Evolutionary conservation across 1,139 yeast species (phyloP).

Genomic region (Taphrina confusa): DNA sequence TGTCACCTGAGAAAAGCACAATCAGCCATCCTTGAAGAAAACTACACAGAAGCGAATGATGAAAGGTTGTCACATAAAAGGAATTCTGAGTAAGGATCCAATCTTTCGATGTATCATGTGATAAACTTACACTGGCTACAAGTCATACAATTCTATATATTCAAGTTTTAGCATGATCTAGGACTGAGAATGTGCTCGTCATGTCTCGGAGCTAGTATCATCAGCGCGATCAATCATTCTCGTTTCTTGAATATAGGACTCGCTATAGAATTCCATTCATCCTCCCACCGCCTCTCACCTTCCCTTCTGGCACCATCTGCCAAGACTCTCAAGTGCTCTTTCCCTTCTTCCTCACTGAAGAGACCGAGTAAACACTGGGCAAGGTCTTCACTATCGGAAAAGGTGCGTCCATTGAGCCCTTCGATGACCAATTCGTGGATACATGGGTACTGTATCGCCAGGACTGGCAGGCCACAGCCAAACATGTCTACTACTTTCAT

Average conservation of each 20-base stretch:
- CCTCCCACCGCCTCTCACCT: constrained; percentile 69
- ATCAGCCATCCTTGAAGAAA: too few relatives aligned
- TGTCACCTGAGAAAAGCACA: too few relatives aligned
- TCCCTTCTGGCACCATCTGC: constrained; percentile 71
- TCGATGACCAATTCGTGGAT: constrained; percentile 40
- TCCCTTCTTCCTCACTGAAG: constrained; percentile 48
- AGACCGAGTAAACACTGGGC: constrained; percentile 51
- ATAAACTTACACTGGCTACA: too few relatives aligned
- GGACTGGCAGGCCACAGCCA: constrained; percentile 93
- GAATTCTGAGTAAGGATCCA: too few relatives aligned
- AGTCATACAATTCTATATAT: too few relatives aligned
- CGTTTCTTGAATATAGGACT: constrained; percentile 9
- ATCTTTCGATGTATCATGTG: too few relatives aligned
- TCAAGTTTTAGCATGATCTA: too few relatives aligned
- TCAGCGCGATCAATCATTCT: not conserved
- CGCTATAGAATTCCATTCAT: constrained; percentile 59
- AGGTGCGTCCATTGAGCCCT: constrained; percentile 50
- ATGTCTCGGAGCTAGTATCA: not conserved
- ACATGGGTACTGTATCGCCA: constrained; percentile 76
- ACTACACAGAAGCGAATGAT: too few relatives aligned
- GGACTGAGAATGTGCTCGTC: not conserved
- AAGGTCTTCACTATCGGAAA: constrained; percentile 44
- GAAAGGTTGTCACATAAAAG: too few relatives aligned
- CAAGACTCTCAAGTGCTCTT: constrained; percentile 46
- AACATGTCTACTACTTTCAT: constrained; percentile 97